Base-by-base conservation (phyloP, 2,329 filamentous ascomycete genomes). In the Emydomyces testavorans region DNA sequence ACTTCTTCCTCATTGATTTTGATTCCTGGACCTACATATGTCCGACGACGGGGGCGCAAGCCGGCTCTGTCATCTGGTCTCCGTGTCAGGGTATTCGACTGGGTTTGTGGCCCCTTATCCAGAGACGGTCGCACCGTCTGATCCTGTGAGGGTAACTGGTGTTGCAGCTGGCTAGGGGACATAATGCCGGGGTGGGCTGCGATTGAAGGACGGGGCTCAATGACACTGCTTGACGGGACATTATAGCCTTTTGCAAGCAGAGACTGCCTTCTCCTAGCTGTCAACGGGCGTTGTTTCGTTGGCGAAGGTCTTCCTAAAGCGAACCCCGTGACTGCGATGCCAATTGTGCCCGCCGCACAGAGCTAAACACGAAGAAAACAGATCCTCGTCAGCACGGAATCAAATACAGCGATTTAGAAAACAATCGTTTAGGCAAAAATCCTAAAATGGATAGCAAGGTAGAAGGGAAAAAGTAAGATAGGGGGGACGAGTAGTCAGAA, bases 331-430 rank as follows among this genome's bases (percentile, higher is more conserved):
- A 74, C 71, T 55, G 77, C 78, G 55, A 78, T 71, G 62, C 75
- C 76, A 65, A 79, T 69, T 58, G 76, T 78, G 69, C 76, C 76
- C 62, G 77, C 68, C 59, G 78, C 78, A 75, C 75, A 79, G 58
- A 81, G 72, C 77, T 80, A 62, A 62, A 53, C 61, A 58, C 54
- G 10, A 57, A 39, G 51, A 46, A 44, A 52, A 34, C 4, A 13
- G 21, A 11, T 8, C 13, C 8, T 16, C 10, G 29, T 44, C 35
- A 44, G 41, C 41, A 35, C 7, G 31, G 13, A 31, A 18, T 31
- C 3, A 13, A 41, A 20, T 7, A 29, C 16, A 18, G 8, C 8
- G 8, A 18, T 29, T 5, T n/a, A n/a, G n/a, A n/a, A 39, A 24
- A 7, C 58, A 41, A 57, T 15, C 6, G 32, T 29, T 4, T 34